phyloP scores from a whole-genome alignment of 2,329 filamentous ascomycete species.

The Aspergillus unguis region DNA sequence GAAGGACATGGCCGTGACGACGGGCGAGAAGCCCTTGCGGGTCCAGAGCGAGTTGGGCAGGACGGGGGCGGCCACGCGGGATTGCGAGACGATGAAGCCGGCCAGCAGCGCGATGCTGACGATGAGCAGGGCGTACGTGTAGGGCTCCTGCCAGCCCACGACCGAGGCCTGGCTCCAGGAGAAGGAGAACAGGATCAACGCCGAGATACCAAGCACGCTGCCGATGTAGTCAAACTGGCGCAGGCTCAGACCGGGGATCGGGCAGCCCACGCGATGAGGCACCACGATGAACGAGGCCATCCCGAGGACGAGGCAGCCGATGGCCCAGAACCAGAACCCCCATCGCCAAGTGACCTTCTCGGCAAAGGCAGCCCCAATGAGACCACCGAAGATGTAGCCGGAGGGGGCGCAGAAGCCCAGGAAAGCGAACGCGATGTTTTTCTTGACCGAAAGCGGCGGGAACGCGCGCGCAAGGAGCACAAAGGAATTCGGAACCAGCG shows the following conservation, averaged over 20 bases:
- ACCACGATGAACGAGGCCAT: conserved; percentile 24
- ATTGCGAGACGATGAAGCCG: conserved; percentile 54
- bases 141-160: conserved; percentile 55
- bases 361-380: conserved; percentile 40
- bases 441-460: conserved; percentile 54
- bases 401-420: conserved; percentile 41
- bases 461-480: conserved; percentile 61
- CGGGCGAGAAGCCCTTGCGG: conserved; percentile 50
- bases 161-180: conserved; percentile 63
- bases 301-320: conserved; percentile 41
- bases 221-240: conserved; percentile 37
- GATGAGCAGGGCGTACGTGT: conserved; percentile 56
- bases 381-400: conserved; percentile 41
- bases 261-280: conserved; percentile 8
- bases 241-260: background rate
- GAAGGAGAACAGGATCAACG: conserved; percentile 62
- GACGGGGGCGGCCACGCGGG: conserved; percentile 49
- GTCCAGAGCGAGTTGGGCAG: conserved; percentile 53
- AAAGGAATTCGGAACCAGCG: conserved; percentile 63
- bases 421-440: conserved; percentile 57
- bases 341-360: conserved; percentile 49
- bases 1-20: conserved; percentile 53
- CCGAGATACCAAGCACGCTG: conserved; percentile 48
- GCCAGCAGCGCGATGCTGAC: conserved; percentile 53
- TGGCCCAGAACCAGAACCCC: conserved; percentile 47